Percentiles rank a stretch among this genome's conserved stretches.
Conservation (phyloP, 148 eudicot genomes). For the Agrostemma githago region DNA sequence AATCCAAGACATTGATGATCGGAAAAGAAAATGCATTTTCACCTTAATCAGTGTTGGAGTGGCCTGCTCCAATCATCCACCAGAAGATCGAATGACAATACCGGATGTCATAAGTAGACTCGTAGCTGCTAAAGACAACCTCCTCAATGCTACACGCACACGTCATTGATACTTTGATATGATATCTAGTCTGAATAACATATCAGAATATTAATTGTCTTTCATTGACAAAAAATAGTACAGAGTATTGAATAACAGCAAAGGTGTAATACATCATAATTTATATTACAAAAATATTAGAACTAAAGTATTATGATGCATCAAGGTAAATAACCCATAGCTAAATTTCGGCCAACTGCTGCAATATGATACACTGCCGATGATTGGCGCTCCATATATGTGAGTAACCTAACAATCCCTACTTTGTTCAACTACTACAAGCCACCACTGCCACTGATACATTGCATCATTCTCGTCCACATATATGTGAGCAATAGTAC, state of each 20-base stretch:
- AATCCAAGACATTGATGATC: background rate
- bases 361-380: background rate
- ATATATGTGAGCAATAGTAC: background rate
- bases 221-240: background rate
- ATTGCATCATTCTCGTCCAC: background rate
- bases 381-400: background rate
- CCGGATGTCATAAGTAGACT: background rate
- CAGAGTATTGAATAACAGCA: background rate
- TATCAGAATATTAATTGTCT: background rate
- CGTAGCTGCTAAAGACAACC: conserved; percentile 5
- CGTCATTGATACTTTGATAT: background rate
- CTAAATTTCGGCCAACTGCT: background rate
- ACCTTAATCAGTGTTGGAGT: conserved; percentile 16
- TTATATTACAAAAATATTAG: too few relatives aligned
- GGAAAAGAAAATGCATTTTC: background rate
- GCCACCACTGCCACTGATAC: background rate
- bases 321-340: background rate
- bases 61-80: conserved; percentile 11
- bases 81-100: conserved; percentile 19
- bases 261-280: background rate
- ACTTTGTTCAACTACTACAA: background rate
- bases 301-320: background rate
- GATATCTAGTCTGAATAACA: background rate
- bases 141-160: background rate
- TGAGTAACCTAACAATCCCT: background rate